Conservation (phyloP, 306 rosid species). For the Pterocarpus santalinus region DNA sequence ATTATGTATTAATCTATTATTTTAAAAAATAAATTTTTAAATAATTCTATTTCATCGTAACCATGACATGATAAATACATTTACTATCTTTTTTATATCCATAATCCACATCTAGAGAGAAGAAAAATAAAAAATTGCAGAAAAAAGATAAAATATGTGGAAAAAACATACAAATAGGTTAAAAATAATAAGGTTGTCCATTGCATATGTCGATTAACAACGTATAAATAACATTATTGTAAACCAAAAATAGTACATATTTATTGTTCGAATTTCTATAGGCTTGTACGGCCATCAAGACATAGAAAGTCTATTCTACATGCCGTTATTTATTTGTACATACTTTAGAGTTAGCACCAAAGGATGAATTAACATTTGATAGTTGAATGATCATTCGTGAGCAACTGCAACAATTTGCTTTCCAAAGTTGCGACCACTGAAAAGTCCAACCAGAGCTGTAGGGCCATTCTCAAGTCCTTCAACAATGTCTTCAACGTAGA, state of each 20-base stretch:
- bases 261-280: neutral
- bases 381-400: slow-evolving; percentile 32
- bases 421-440: slow-evolving; percentile 48
- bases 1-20: neutral
- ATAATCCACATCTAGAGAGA: no score
- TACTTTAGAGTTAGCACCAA: neutral
- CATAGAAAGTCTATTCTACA: neutral
- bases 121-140: no score
- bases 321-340: neutral
- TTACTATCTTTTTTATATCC: no score
- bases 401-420: slow-evolving; percentile 42
- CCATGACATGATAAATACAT: neutral
- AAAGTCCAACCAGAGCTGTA: slow-evolving; percentile 47
- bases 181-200: no score
- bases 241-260: neutral
- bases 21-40: no score
- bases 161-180: no score
- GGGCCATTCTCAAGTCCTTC: slow-evolving; percentile 55
- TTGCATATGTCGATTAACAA: no score
- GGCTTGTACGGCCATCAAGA: neutral
- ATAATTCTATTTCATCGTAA: no score
- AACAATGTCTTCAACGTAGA: slow-evolving; percentile 53
- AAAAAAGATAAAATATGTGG: no score
- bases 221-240: no score
- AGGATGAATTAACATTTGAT: slow-evolving; percentile 22